Evolutionary conservation across 1,284 basidiomycete species (phyloP), one percentile per base, ranked within the genome.

Genomic region (Sutorius eximius): DNA sequence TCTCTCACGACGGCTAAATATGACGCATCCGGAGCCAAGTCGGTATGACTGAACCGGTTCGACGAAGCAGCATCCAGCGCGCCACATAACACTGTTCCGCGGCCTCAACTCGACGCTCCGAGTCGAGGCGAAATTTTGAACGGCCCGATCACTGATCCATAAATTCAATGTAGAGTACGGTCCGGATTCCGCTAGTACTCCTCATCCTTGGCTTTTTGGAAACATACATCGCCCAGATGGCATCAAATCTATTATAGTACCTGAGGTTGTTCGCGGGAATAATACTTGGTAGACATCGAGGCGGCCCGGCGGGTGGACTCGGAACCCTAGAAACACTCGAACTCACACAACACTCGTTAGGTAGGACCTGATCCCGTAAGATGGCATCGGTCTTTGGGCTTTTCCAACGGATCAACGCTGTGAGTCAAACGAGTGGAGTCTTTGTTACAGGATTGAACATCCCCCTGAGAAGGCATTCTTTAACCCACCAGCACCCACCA

Each of bases 311-410:
- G 24, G 24, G 24, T 27, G 24, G 24, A 27, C 4, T 27, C 24
- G 38, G 41, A 24, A 27, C 8, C 8, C 5, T 13, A 18, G n/a
- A 29, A 48, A 30, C 18, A 16, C 44, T 24, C 2, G 10, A 48
- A 48, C n/a, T 18, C 13, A 10, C n/a, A 27, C 24, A 47, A 20
- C 27, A 15, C 5, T 27, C 13, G 27, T 15, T 9, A 15, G 7
- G 3, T 22, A 10, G 18, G 9, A n/a, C 18, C 37, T 33, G 15
- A 42, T 18, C 30, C 13, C 18, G 10, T 33, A 45, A 13, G 12
- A 70, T 70, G 67, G 40, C 59, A 16, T 61, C 55, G 15, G 13
- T 65, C 18, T 38, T 67, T 45, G 63, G 52, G 3, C 32, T 68
- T 22, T 38, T 70, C 36, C 59, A 53, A 44, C 67, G 66, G 10